Evolutionary conservation across 1,139 yeast genomes (phyloP).

Genomic region (Yamadazyma triangularis): DNA sequence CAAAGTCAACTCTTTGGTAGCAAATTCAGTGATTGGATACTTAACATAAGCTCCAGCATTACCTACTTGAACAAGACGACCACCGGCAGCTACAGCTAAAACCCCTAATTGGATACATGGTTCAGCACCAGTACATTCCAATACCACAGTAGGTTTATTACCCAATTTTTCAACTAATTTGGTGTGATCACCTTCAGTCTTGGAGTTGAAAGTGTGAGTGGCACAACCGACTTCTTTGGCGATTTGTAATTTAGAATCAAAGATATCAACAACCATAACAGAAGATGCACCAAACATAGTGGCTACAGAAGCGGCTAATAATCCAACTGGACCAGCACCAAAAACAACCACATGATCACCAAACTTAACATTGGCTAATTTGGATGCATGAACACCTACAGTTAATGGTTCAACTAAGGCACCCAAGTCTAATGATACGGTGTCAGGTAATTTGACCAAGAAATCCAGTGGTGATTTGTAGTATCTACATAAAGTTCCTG

Average conservation of each 20-base stretch:
- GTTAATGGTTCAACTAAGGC: conserved; percentile 86
- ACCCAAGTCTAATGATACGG: conserved; percentile 77
- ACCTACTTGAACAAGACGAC: conserved; percentile 71
- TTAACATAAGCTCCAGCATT: conserved; percentile 63
- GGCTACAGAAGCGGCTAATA: conserved; percentile 74
- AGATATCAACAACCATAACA: conserved; percentile 61
- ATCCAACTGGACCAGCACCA: conserved; percentile 95
- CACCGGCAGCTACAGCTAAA: conserved; percentile 54
- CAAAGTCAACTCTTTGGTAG: conserved; percentile 64
- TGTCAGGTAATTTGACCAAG: conserved; percentile 72
- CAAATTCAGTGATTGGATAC: conserved; percentile 72
- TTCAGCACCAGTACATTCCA: conserved; percentile 69
- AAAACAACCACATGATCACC: conserved; percentile 77
- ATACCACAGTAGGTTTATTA: conserved; percentile 50
- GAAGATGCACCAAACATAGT: conserved; percentile 77
- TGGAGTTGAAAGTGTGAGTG: conserved; percentile 57
- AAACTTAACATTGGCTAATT: conserved; percentile 59
- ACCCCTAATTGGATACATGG: conserved; percentile 65
- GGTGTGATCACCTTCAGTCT: conserved; percentile 27
- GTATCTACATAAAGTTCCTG: conserved; percentile 72
- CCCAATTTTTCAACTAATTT: conserved; percentile 39
- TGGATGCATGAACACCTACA: conserved; percentile 82
- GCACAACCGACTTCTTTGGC: conserved; percentile 57
- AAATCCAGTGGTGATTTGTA: conserved; percentile 80
- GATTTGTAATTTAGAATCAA: conserved; percentile 54